phyloP scores from a whole-genome alignment of 2,329 filamentous ascomycete genomes.

The Colletotrichum paranaense region DNA sequence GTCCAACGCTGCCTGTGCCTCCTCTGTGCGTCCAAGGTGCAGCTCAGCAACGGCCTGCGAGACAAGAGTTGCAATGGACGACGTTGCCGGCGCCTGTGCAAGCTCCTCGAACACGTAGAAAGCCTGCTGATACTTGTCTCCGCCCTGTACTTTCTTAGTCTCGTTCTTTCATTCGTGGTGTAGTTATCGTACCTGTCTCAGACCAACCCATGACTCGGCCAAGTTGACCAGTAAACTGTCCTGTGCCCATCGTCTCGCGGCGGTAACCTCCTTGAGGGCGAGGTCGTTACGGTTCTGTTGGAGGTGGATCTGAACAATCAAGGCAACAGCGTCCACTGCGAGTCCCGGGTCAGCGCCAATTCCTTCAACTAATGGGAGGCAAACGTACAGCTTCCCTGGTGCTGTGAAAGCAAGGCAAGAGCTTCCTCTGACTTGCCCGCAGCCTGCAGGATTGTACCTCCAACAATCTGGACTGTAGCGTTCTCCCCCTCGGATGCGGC shows the following conservation, averaged over 20 bases:
- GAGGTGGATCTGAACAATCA: conserved; percentile 93
- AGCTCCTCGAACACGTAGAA: conserved; percentile 99
- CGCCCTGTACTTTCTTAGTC: conserved; percentile 70
- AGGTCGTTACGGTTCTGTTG: conserved; percentile 92
- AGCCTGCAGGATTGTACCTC: conserved; percentile 83
- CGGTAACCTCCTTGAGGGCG: conserved; percentile 87
- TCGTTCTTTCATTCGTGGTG: background rate
- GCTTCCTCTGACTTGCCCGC: conserved; percentile 89
- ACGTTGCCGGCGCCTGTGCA: conserved; percentile 85
- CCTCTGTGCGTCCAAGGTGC: conserved; percentile 87
- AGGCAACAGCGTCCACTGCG: conserved; percentile 78
- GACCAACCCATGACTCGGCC: conserved; percentile 93
- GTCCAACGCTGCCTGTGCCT: conserved; percentile 87
- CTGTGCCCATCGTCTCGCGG: conserved; percentile 93
- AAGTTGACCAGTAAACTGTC: conserved; percentile 94
- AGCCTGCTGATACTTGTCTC: conserved; percentile 94
- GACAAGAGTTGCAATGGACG: conserved; percentile 80
- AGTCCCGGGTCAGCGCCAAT: conserved; percentile 15
- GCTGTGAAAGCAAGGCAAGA: conserved; percentile 80
- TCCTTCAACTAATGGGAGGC: background rate
- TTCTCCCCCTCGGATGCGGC: conserved; percentile 77
- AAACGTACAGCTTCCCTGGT: conserved; percentile 84
- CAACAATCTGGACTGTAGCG: conserved; percentile 81
- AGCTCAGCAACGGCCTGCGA: conserved; percentile 92
- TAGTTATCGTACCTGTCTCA: conserved; percentile 76